A percentile compares a stretch with the other conserved stretches of the same genome.
These are phyloP conservation scores for Phytophthora sojae DNA, from an alignment of 352 stramenopile genomes.

Conservation along the genomic window DNA sequence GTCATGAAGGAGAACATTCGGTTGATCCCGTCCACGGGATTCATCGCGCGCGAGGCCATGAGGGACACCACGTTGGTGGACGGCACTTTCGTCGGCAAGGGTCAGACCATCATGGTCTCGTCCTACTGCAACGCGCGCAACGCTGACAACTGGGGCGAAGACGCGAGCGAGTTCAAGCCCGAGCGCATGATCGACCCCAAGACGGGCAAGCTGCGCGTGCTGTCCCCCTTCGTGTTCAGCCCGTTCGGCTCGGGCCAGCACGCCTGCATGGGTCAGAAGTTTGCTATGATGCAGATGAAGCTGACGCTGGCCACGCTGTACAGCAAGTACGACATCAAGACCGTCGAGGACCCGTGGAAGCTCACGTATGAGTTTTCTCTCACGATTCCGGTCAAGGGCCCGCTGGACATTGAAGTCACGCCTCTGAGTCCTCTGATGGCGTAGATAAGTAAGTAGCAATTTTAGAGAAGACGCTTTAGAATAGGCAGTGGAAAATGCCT, in stretches of 20 bases:
- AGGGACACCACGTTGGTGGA: conserved; percentile 40
- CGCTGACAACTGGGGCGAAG: conserved; percentile 54
- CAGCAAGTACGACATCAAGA: conserved; percentile 54
- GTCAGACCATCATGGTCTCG: conserved; percentile 28
- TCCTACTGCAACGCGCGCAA: conserved; percentile 39
- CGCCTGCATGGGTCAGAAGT: conserved; percentile 59
- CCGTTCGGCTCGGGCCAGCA: conserved; percentile 62
- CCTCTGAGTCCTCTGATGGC: conserved; percentile 8
- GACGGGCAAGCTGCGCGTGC: conserved; percentile 39
- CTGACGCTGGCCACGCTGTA: conserved; percentile 55
- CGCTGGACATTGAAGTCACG: conserved; percentile 30
- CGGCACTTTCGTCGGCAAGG: conserved; percentile 33
- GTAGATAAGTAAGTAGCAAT: background rate
- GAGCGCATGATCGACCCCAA: conserved; percentile 62
- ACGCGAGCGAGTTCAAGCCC: conserved; percentile 59
- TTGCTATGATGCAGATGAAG: conserved; percentile 70
- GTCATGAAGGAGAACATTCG: conserved; percentile 69
- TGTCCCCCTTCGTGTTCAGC: conserved; percentile 32
- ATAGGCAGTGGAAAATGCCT: background rate
- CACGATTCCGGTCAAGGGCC: conserved; percentile 46
- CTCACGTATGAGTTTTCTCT: conserved; percentile 62
- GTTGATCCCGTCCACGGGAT: conserved; percentile 62
- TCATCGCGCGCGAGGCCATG: conserved; percentile 55
- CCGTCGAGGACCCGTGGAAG: conserved; percentile 43
- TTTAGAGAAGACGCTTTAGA: background rate